Base-by-base conservation (phyloP, 202 grass and related monocot genomes). In the Dendrocalamus latiflorus region DNA sequence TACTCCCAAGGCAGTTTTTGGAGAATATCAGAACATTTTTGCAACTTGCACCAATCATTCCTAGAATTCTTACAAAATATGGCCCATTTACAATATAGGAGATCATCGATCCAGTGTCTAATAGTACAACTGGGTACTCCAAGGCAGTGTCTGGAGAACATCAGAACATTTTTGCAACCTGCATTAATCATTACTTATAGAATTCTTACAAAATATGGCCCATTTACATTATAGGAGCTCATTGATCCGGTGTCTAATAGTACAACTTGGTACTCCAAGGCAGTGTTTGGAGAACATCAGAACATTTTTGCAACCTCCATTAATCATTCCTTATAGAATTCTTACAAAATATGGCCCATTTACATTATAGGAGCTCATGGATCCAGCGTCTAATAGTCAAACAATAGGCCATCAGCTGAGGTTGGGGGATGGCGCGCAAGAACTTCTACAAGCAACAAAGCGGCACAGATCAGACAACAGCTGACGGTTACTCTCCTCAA, bases 401-500 rank as follows among this genome's bases (percentile, higher is more conserved):
- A 75, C 33, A 58, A 65, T 73, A 26, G 75, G 74, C 4, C 81
- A 72, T 7, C 44, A 72, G 24, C 79, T 55, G 39, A 77, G 57
- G 56, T 48, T 68, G 4, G 45, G 34, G 17, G 56, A 65, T 37
- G 79, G 43, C 2, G 45, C 36, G 3, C 75, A 85, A 87, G 86
- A 91, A 81, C 74, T 53, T 76, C 64, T 68, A 6, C 86, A 83
- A 25, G 74, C 81, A 67, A 51, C 69, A 11, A 97, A 97, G 81
- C 86, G 94, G 16, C 91, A 58, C 9, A 93, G 75, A 69, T 83
- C 74, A 63, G 81, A 81, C 81, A 59, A 80, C 49, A 42, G 8
- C 21, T 69, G 81, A 24, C 72, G 64, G 44, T 60, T 45, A 34
- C 26, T 61, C 24, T 34, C n/a, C 26, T 26, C 0, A n/a, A 62